These are phyloP conservation scores for Lonicera japonica DNA, from an alignment of 129 eudicot genomes.

Conservation along the genomic window DNA sequence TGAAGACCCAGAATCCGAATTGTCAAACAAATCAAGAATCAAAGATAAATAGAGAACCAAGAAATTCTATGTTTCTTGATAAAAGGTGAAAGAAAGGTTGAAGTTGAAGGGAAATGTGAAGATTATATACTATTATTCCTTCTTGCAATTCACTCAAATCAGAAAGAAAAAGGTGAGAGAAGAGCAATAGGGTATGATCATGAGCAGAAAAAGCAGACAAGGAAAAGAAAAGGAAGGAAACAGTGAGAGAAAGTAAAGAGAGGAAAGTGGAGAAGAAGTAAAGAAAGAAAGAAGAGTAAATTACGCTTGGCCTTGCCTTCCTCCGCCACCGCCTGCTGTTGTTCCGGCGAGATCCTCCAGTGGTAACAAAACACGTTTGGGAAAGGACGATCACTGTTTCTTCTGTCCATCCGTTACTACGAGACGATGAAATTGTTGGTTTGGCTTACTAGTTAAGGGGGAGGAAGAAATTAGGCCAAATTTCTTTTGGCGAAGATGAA, in stretches of 20 bases:
- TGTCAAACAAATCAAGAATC: too few species aligned
- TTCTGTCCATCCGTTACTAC: too few species aligned
- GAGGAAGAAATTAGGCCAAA: too few species aligned
- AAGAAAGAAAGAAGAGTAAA: not conserved
- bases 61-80: conserved; percentile 19
- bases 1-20: conserved; percentile 5
- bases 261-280: conserved; percentile 11
- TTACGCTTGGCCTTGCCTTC: too few species aligned
- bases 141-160: conserved; percentile 47
- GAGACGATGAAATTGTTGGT: too few species aligned
- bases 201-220: conserved; percentile 13
- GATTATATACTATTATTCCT: conserved; percentile 24
- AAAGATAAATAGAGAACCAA: too few species aligned
- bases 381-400: too few species aligned
- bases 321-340: too few species aligned
- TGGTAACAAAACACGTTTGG: too few species aligned
- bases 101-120: conserved; percentile 16
- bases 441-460: too few species aligned
- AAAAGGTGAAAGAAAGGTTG: conserved; percentile 11
- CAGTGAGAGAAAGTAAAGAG: not conserved
- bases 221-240: not conserved
- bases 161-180: conserved; percentile 4
- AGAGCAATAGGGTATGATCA: conserved; percentile 1
- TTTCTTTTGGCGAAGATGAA: too few species aligned
- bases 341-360: too few species aligned